Conservation (phyloP, 306 rosid species). For the Herpetospermum pedunculosum region DNA sequence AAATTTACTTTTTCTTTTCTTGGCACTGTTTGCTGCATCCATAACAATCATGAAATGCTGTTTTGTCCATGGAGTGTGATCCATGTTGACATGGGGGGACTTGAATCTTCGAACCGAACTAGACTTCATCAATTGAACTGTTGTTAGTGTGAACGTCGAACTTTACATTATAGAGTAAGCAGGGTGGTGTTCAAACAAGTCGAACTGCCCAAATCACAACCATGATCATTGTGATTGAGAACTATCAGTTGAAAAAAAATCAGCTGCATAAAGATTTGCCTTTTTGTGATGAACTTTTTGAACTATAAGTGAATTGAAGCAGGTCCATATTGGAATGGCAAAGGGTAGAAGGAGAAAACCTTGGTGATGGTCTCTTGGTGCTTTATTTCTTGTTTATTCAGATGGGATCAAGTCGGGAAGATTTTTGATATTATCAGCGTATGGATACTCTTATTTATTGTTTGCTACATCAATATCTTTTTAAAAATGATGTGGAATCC, state of each 20-base stretch:
- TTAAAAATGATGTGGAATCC: too few relatives aligned
- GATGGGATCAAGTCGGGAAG: background rate
- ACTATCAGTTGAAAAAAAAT: background rate
- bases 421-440: too few relatives aligned
- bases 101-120: background rate
- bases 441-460: too few relatives aligned
- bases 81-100: background rate
- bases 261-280: background rate
- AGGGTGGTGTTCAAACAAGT: background rate
- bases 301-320: background rate
- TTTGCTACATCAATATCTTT: too few relatives aligned
- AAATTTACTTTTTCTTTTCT: background rate
- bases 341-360: background rate
- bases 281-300: background rate
- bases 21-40: background rate
- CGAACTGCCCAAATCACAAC: background rate
- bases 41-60: background rate
- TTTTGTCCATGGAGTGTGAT: background rate
- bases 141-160: background rate
- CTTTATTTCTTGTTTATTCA: background rate
- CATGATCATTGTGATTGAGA: background rate
- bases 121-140: background rate
- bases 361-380: background rate
- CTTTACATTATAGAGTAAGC: background rate
- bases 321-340: background rate